A percentile compares a stretch with the other conserved stretches of the same genome.
These are phyloP conservation scores for Fusarium armeniacum DNA, from an alignment of 2,329 filamentous ascomycete genomes.

Conservation along the genomic window DNA sequence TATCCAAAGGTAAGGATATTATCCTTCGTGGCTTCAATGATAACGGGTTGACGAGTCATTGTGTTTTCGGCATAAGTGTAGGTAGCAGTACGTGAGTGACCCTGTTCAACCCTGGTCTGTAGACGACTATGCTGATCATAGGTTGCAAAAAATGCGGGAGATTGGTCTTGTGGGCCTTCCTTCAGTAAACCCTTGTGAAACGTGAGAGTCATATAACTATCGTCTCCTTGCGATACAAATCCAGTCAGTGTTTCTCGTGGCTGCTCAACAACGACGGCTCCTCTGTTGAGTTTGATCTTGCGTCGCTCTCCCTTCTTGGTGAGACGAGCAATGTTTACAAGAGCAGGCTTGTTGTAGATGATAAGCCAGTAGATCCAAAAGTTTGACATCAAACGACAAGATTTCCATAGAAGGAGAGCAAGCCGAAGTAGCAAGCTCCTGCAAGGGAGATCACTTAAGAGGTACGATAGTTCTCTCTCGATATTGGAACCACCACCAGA, in stretches of 20 bases:
- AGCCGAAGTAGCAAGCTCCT: not conserved
- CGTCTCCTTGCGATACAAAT: constrained; percentile 7
- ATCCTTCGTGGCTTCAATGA: constrained; percentile 16
- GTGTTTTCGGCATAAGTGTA: constrained; percentile 31
- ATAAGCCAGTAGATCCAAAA: constrained; percentile 10
- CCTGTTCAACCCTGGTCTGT: not conserved
- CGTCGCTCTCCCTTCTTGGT: constrained; percentile 11
- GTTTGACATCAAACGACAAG: not conserved
- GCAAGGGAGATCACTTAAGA: not conserved
- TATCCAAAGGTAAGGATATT: constrained; percentile 23
- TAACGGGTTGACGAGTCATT: constrained; percentile 19
- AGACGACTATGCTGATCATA: constrained; percentile 6
- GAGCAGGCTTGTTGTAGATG: constrained; percentile 5
- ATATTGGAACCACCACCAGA: constrained; percentile 4
- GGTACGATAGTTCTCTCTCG: constrained; percentile 2
- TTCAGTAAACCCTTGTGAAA: constrained; percentile 3
- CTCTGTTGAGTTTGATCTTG: constrained; percentile 14
- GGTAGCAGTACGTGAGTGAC: constrained; percentile 5
- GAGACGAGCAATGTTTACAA: constrained; percentile 5
- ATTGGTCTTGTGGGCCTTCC: not conserved
- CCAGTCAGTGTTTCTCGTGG: constrained; percentile 6
- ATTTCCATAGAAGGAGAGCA: not conserved
- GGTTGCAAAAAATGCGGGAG: not conserved
- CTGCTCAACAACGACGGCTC: constrained; percentile 1
- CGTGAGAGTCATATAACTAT: constrained; percentile 5